Evolutionary conservation across 2,329 filamentous ascomycete species (phyloP).

Genomic region (Fusarium pseudonygamai): DNA sequence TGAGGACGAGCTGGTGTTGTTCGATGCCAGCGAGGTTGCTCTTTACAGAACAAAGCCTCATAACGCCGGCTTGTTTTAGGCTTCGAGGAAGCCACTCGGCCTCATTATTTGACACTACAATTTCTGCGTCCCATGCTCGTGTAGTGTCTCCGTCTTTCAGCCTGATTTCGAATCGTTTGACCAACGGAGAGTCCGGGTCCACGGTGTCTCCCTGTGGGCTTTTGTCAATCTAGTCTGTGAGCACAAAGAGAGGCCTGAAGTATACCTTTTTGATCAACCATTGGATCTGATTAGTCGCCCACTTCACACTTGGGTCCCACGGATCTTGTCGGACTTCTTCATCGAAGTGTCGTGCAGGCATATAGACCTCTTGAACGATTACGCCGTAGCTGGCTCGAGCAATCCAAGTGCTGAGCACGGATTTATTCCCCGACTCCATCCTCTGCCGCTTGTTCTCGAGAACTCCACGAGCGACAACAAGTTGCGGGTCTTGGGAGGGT

Average conservation of each 20-base stretch:
- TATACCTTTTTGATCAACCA: slow-evolving; percentile 37
- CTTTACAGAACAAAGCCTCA: slow-evolving; percentile 51
- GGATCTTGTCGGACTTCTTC: slow-evolving; percentile 29
- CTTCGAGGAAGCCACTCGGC: slow-evolving; percentile 49
- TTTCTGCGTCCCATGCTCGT: slow-evolving; percentile 50
- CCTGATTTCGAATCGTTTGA: slow-evolving; percentile 47
- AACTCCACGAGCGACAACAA: slow-evolving; percentile 24
- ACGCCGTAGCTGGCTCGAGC: slow-evolving; percentile 40
- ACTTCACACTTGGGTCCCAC: slow-evolving; percentile 25
- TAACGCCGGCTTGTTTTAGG: slow-evolving; percentile 49
- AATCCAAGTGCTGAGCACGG: slow-evolving; percentile 28
- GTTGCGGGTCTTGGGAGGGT: slow-evolving; percentile 29
- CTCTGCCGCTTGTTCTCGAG: slow-evolving; percentile 30
- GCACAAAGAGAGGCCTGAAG: background rate
- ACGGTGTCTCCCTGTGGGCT: slow-evolving; percentile 51
- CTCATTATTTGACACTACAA: slow-evolving; percentile 53
- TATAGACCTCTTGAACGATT: slow-evolving; percentile 31
- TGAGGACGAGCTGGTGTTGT: slow-evolving; percentile 50
- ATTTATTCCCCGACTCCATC: slow-evolving; percentile 17
- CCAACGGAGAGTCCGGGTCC: slow-evolving; percentile 48
- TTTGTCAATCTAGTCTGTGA: background rate
- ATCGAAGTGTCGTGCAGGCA: slow-evolving; percentile 29
- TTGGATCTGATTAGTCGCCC: slow-evolving; percentile 38
- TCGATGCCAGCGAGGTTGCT: slow-evolving; percentile 53
- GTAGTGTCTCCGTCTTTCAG: slow-evolving; percentile 47